Evolutionary conservation across 768 basidiomycete species (phyloP).

Genomic region (Russula lepida): DNA sequence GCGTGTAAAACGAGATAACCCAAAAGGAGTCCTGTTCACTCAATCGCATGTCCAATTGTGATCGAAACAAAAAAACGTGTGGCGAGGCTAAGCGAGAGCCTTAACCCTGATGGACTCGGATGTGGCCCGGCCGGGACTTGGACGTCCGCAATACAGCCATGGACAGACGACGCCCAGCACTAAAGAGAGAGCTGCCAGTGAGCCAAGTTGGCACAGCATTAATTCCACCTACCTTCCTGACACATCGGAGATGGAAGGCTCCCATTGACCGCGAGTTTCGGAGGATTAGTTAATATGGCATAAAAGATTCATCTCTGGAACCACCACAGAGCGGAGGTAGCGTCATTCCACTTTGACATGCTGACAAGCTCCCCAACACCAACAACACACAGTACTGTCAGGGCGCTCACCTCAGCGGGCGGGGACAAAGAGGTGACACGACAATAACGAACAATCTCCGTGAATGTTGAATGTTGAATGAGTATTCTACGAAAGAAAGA

Average conservation of each 20-base stretch:
- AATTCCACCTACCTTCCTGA: background rate
- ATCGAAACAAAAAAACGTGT: slow-evolving; percentile 1
- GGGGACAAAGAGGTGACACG: background rate
- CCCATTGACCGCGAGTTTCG: background rate
- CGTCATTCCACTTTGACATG: background rate
- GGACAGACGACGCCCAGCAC: background rate
- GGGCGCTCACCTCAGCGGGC: background rate
- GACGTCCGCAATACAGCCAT: background rate
- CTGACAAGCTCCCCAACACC: background rate
- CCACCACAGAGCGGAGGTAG: background rate
- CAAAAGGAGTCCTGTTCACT: background rate
- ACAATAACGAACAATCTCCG: background rate
- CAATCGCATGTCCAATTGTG: background rate
- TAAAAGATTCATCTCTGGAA: background rate
- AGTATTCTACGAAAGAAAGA: background rate
- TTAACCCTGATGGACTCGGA: too few species aligned
- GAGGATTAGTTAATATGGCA: background rate
- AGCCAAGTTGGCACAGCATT: background rate
- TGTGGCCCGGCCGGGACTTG: too few species aligned
- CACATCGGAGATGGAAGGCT: background rate
- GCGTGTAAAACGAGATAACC: background rate
- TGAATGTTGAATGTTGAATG: background rate
- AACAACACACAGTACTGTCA: background rate
- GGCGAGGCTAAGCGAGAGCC: background rate
- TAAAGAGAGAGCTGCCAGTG: background rate